Conservation (phyloP, 495 filamentous ascomycete genomes). For the Barbatosphaeria neglecta region DNA sequence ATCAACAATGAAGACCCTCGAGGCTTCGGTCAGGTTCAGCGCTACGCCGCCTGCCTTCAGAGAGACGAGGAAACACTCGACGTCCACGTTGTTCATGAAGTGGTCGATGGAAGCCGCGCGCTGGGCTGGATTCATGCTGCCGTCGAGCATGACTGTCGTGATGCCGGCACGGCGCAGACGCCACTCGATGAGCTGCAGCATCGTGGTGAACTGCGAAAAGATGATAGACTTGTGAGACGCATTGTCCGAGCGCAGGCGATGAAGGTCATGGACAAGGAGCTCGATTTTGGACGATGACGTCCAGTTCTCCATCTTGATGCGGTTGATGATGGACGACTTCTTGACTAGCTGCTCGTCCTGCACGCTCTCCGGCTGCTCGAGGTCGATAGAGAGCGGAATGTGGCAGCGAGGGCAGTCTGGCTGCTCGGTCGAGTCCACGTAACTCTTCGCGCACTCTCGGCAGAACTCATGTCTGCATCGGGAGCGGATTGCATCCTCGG, state of each 20-base stretch:
- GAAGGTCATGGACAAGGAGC: slow-evolving; percentile 84
- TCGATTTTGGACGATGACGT: slow-evolving; percentile 97
- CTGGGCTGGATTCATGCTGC: slow-evolving; percentile 87
- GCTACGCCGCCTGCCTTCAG: slow-evolving; percentile 94
- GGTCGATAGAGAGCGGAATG: slow-evolving; percentile 76
- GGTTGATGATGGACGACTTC: slow-evolving; percentile 92
- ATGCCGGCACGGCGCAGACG: slow-evolving; percentile 87
- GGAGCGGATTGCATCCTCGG: slow-evolving; percentile 86
- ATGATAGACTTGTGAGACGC: slow-evolving; percentile 92
- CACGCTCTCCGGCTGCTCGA: slow-evolving; percentile 87
- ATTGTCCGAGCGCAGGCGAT: slow-evolving; percentile 77
- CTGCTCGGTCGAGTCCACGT: slow-evolving; percentile 59
- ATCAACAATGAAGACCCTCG: slow-evolving; percentile 87
- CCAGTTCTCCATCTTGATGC: slow-evolving; percentile 96
- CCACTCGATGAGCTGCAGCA: slow-evolving; percentile 97
- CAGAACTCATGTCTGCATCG: slow-evolving; percentile 93
- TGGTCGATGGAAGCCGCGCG: slow-evolving; percentile 80
- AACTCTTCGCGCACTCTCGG: slow-evolving; percentile 75
- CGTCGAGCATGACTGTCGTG: slow-evolving; percentile 94
- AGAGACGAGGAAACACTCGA: slow-evolving; percentile 90
- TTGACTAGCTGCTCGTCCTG: slow-evolving; percentile 74
- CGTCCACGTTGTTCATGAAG: slow-evolving; percentile 87
- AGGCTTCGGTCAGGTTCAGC: slow-evolving; percentile 88
- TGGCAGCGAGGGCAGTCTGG: slow-evolving; percentile 90
- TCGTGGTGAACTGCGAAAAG: slow-evolving; percentile 93